Conservation (phyloP, 352 stramenopile genomes). For the Pythium angustatum region DNA sequence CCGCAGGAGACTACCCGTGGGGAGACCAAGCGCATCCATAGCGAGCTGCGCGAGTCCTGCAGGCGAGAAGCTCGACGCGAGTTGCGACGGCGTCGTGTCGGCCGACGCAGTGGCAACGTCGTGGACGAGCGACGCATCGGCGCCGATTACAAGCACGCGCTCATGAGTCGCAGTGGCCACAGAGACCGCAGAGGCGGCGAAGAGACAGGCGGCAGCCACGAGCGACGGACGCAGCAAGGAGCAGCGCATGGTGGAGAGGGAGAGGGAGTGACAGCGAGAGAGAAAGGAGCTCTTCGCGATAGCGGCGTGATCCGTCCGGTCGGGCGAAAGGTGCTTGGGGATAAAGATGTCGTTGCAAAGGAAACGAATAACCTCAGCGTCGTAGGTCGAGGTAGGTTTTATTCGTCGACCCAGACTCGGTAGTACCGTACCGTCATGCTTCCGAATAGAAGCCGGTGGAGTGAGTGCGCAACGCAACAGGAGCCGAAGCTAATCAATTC, state of each 20-base stretch:
- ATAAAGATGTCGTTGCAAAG: neutral
- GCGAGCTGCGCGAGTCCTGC: constrained; percentile 42
- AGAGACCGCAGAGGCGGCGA: neutral
- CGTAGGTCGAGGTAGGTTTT: neutral
- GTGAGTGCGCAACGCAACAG: too few relatives aligned
- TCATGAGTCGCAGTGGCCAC: neutral
- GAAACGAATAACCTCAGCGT: constrained; percentile 17
- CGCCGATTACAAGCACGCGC: neutral
- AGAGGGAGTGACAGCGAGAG: neutral
- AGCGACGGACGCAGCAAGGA: constrained; percentile 5
- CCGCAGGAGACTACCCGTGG: constrained; percentile 21
- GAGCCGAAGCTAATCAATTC: neutral
- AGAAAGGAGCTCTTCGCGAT: neutral
- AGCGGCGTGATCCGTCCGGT: too few relatives aligned
- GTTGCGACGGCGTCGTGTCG: constrained; percentile 15
- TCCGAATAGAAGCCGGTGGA: too few relatives aligned
- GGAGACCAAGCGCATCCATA: constrained; percentile 39
- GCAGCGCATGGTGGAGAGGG: constrained; percentile 8
- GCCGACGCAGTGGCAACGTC: neutral
- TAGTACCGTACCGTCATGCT: too few relatives aligned
- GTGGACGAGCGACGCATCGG: neutral
- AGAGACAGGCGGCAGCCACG: neutral
- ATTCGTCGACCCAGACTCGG: too few relatives aligned
- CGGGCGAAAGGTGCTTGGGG: neutral
- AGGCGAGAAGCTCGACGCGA: constrained; percentile 30